phyloP scores from a whole-genome alignment of 257 asterid species.

The Plantago ovata region DNA sequence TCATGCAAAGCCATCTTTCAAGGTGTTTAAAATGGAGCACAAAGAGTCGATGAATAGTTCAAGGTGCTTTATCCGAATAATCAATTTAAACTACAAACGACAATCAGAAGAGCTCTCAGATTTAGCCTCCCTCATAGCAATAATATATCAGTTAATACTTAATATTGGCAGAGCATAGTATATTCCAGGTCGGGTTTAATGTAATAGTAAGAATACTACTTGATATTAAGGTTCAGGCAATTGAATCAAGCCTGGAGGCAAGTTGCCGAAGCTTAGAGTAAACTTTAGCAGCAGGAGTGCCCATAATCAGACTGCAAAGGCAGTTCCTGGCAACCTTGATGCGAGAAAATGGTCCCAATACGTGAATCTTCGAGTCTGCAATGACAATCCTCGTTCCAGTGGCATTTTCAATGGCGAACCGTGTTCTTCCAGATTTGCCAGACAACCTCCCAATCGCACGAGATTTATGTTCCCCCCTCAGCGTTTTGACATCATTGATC shows the following conservation, averaged over 20 bases:
- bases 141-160: no score
- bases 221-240: background rate
- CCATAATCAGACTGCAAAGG: slow-evolving; percentile 25
- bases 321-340: slow-evolving; percentile 25
- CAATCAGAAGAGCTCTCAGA: no score
- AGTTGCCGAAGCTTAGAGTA: slow-evolving; percentile 23
- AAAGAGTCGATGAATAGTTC: no score
- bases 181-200: no score
- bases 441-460: slow-evolving; percentile 53
- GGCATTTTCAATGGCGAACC: slow-evolving; percentile 39
- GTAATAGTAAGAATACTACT: no score
- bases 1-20: no score
- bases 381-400: slow-evolving; percentile 22
- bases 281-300: slow-evolving; percentile 30
- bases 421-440: slow-evolving; percentile 49
- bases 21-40: no score
- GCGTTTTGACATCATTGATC: slow-evolving; percentile 47
- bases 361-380: slow-evolving; percentile 24
- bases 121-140: no score
- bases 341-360: slow-evolving; percentile 12
- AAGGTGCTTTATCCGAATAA: no score
- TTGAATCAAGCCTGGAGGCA: background rate
- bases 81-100: no score
- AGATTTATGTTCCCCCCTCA: slow-evolving; percentile 46
- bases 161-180: no score